Evolutionary conservation across 2,329 filamentous ascomycete species (phyloP).

Genomic region (Pyricularia sp.): DNA sequence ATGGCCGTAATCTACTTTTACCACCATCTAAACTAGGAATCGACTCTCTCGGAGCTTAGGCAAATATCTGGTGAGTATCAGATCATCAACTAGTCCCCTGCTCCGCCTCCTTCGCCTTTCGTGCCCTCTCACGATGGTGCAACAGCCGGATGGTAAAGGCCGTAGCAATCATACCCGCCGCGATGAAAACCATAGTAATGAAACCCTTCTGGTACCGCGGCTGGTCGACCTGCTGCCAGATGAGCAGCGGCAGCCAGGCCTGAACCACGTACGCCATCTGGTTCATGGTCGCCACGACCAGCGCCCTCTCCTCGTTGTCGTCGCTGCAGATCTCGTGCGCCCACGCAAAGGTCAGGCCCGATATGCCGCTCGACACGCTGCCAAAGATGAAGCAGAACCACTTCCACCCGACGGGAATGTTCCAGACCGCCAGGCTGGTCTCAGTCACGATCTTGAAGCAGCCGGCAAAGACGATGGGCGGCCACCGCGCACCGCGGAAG

Average conservation of each 20-base stretch:
- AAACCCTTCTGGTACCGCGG: constrained; percentile 53
- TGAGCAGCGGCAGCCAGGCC: constrained; percentile 57
- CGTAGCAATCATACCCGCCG: constrained; percentile 37
- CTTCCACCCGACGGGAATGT: constrained; percentile 43
- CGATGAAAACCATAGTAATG: constrained; percentile 41
- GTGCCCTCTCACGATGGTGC: constrained; percentile 29
- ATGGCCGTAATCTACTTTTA: no score
- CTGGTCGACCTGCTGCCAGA: constrained; percentile 57
- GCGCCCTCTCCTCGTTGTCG: constrained; percentile 53
- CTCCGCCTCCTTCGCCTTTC: background rate
- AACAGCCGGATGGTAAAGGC: constrained; percentile 36
- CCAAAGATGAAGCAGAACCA: constrained; percentile 54
- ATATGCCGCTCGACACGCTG: constrained; percentile 39
- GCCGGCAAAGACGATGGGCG: constrained; percentile 49
- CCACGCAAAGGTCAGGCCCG: constrained; percentile 37
- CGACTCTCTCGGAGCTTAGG: background rate
- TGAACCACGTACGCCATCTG: constrained; percentile 61
- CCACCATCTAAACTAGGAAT: background rate
- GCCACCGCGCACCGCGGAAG: constrained; percentile 52
- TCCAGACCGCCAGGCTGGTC: constrained; percentile 30
- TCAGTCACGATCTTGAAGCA: constrained; percentile 30
- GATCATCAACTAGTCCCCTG: background rate
- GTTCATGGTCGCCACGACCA: constrained; percentile 59
- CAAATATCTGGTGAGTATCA: background rate
- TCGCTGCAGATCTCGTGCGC: constrained; percentile 39